A percentile compares a stretch with the other conserved stretches of the same genome.
Evolutionary conservation across 75 land plant genomes (phyloP).

Genomic region (Cryptomeria japonica): DNA sequence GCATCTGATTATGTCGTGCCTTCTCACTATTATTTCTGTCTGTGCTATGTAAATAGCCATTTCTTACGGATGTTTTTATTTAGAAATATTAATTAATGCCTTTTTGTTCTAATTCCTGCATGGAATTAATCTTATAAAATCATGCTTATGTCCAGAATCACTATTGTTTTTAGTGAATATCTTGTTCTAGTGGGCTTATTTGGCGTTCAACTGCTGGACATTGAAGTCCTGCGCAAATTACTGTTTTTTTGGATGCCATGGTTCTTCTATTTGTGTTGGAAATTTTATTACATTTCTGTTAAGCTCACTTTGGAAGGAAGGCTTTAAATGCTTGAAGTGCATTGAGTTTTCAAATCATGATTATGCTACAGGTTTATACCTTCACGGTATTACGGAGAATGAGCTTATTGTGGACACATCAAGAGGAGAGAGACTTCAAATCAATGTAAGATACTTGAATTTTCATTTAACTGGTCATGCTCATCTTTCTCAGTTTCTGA

Average conservation of each 20-base stretch:
- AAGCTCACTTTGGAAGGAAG: not conserved
- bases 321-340: not conserved
- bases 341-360: not conserved
- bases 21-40: not conserved
- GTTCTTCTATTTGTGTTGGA: not conserved
- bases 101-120: not conserved
- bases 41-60: not conserved
- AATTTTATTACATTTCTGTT: not conserved
- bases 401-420: slow-evolving; percentile 91
- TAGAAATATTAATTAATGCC: not conserved
- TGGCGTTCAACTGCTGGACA: not conserved
- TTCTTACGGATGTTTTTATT: not conserved
- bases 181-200: not conserved
- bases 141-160: not conserved
- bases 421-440: slow-evolving; percentile 87
- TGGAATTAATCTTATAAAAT: not conserved
- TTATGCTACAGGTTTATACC: slow-evolving; percentile 63
- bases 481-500: not conserved
- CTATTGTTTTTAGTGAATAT: not conserved
- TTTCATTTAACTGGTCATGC: not conserved
- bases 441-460: slow-evolving; percentile 55
- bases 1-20: not conserved
- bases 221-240: not conserved
- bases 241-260: not conserved
- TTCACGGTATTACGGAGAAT: slow-evolving; percentile 65